Evolutionary conservation across 441 rosid genomes (phyloP).

Genomic region (Aquilaria agallochum): DNA sequence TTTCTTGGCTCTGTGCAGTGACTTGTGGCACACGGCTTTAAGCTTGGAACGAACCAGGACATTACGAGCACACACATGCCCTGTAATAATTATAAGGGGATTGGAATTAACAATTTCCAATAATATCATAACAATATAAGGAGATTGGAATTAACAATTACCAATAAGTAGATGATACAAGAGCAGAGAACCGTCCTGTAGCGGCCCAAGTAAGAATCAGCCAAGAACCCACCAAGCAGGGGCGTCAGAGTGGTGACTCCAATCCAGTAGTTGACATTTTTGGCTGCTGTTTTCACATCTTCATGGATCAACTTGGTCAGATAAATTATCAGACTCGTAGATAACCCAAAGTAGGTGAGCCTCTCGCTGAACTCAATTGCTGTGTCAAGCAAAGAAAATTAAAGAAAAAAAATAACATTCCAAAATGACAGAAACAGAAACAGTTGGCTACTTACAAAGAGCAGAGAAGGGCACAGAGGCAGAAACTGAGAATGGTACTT

Average conservation of each 20-base stretch:
- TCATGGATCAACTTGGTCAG: conserved; percentile 27
- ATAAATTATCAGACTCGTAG: conserved; percentile 26
- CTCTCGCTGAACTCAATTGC: conserved; percentile 38
- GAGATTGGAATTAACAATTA: not conserved
- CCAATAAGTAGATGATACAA: conserved; percentile 31
- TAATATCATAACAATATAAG: too few relatives aligned
- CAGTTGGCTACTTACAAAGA: too few relatives aligned
- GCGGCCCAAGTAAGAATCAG: conserved; percentile 33
- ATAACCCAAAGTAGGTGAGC: conserved; percentile 31
- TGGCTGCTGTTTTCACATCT: conserved; percentile 28
- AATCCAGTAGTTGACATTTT: conserved; percentile 31
- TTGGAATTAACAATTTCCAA: too few relatives aligned
- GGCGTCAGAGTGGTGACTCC: conserved; percentile 34
- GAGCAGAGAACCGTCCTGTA: conserved; percentile 23
- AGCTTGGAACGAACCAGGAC: conserved; percentile 24
- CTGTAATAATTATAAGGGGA: conserved; percentile 6
- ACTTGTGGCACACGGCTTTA: conserved; percentile 22
- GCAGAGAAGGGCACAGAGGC: too few relatives aligned
- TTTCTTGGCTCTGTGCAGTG: conserved; percentile 18
- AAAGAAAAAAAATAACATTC: too few relatives aligned
- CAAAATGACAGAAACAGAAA: too few relatives aligned
- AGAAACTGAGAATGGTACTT: conserved; percentile 6
- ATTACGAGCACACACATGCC: conserved; percentile 32
- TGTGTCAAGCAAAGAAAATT: too few relatives aligned
- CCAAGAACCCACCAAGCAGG: conserved; percentile 29